phyloP scores from a whole-genome alignment of 179 eudicot species.

The Gypsophila paniculata region DNA sequence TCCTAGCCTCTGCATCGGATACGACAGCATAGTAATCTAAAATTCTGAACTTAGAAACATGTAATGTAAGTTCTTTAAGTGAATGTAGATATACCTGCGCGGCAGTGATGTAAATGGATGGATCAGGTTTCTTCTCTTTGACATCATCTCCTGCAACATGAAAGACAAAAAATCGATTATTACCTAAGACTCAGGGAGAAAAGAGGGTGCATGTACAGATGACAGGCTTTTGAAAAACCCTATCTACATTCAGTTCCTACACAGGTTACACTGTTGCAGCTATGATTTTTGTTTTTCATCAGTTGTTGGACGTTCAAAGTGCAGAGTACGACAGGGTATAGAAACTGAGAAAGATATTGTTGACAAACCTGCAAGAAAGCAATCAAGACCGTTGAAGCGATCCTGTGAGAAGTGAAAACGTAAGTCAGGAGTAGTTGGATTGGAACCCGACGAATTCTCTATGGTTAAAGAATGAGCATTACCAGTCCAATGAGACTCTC shows the following conservation, averaged over 20 bases:
- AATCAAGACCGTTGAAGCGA: constrained; percentile 80
- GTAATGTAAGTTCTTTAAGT: background rate
- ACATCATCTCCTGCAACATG: constrained; percentile 80
- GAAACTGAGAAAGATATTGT: background rate
- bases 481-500: constrained; percentile 92
- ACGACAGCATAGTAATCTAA: background rate
- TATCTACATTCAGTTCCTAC: background rate
- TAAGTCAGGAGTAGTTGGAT: background rate
- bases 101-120: constrained; percentile 81
- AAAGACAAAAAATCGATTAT: background rate
- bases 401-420: constrained; percentile 41
- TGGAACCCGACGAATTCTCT: background rate
- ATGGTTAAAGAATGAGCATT: constrained; percentile 23
- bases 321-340: constrained; percentile 1
- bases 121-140: constrained; percentile 95
- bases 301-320: background rate
- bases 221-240: background rate
- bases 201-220: background rate
- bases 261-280: constrained; percentile 1
- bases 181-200: constrained; percentile 5
- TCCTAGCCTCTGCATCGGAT: constrained; percentile 57
- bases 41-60: background rate
- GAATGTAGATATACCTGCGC: constrained; percentile 44
- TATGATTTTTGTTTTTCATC: background rate
- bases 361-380: constrained; percentile 92